A percentile compares a stretch with the other conserved stretches of the same genome.
Evolutionary conservation across 768 basidiomycete species (phyloP).

Genomic region (Tubosaeta sp.): DNA sequence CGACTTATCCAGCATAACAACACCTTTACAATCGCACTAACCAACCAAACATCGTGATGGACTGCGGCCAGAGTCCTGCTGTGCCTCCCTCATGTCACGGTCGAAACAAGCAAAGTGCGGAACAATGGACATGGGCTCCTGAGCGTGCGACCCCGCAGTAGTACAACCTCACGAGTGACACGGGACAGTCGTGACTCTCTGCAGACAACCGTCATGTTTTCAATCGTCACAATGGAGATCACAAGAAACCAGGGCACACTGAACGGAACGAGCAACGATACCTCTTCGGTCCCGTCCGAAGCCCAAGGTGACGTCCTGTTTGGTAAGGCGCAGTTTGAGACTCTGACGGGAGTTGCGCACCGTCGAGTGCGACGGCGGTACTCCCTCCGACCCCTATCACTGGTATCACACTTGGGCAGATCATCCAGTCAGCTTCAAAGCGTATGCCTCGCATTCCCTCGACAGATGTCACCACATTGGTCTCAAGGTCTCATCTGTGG

Average conservation of each 20-base stretch:
- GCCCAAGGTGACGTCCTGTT: slow-evolving; percentile 19
- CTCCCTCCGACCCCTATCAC: slow-evolving; percentile 5
- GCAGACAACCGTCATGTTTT: slow-evolving; percentile 22
- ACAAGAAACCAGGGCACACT: background rate
- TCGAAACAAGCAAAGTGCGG: slow-evolving; percentile 27
- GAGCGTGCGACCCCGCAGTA: slow-evolving; percentile 16
- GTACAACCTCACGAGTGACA: slow-evolving; percentile 5
- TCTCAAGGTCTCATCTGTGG: too few relatives aligned
- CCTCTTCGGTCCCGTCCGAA: slow-evolving; percentile 8
- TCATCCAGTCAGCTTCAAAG: slow-evolving; percentile 22
- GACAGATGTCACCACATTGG: background rate
- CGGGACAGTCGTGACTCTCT: slow-evolving; percentile 23
- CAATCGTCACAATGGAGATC: slow-evolving; percentile 14
- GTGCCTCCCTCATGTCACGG: slow-evolving; percentile 18
- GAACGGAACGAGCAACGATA: background rate
- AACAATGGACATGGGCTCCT: slow-evolving; percentile 17
- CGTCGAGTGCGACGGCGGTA: background rate
- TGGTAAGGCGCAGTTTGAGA: slow-evolving; percentile 12
- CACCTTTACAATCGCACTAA: slow-evolving; percentile 9
- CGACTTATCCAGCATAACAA: slow-evolving; percentile 13
- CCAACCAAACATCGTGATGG: slow-evolving; percentile 20
- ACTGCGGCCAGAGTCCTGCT: slow-evolving; percentile 17
- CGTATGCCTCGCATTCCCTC: slow-evolving; percentile 1
- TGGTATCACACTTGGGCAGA: slow-evolving; percentile 14
- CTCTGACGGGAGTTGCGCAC: slow-evolving; percentile 1